Conservation (phyloP, 495 filamentous ascomycete genomes). For the Aspergillus bertholletiae region DNA sequence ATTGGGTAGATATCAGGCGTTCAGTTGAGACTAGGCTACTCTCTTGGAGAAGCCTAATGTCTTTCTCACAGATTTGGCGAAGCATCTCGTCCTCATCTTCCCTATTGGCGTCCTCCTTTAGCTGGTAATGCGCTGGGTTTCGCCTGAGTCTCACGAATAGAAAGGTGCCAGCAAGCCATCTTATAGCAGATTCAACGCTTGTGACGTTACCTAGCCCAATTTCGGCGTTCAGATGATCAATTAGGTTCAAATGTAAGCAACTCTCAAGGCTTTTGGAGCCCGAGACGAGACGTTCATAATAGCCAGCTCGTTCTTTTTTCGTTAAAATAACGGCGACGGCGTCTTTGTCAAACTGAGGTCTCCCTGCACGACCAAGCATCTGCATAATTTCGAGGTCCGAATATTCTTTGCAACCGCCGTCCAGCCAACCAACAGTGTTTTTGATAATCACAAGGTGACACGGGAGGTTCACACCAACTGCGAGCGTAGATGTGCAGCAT, state of each 20-base stretch:
- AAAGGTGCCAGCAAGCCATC: slow-evolving; percentile 86
- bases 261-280: slow-evolving; percentile 86
- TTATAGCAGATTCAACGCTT: slow-evolving; percentile 65
- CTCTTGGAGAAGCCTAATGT: slow-evolving; percentile 67
- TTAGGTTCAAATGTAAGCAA: slow-evolving; percentile 78
- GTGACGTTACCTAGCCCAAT: slow-evolving; percentile 80
- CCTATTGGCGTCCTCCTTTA: slow-evolving; percentile 55
- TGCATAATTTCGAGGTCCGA: slow-evolving; percentile 95
- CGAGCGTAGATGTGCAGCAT: slow-evolving; percentile 92
- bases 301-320: slow-evolving; percentile 56
- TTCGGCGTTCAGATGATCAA: slow-evolving; percentile 94
- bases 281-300: slow-evolving; percentile 80
- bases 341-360: slow-evolving; percentile 87
- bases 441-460: slow-evolving; percentile 93
- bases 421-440: slow-evolving; percentile 72
- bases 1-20: slow-evolving; percentile 64
- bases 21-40: slow-evolving; percentile 52
- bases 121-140: slow-evolving; percentile 76
- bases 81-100: slow-evolving; percentile 64
- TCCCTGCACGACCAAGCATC: slow-evolving; percentile 91
- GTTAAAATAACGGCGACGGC: slow-evolving; percentile 89
- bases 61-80: slow-evolving; percentile 75
- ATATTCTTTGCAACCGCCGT: slow-evolving; percentile 68
- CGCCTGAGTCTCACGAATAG: slow-evolving; percentile 76
- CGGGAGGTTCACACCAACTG: slow-evolving; percentile 90